Evolutionary conservation across 2,329 filamentous ascomycete species (phyloP).

Genomic region (Hymenoscyphus fructigenus): DNA sequence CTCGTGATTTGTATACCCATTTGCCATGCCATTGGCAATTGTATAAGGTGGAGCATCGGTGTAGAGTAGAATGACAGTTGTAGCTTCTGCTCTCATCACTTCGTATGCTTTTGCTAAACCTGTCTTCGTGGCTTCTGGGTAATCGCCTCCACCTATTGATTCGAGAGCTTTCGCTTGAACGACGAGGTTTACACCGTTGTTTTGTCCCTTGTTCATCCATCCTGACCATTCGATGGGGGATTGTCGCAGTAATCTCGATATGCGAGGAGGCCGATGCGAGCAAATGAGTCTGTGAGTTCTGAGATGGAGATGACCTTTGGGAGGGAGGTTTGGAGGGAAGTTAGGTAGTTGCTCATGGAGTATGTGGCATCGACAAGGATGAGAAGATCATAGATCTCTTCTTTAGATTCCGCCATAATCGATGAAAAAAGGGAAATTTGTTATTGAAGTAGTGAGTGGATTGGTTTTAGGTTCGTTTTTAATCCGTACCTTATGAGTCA

Average conservation of each 20-base stretch:
- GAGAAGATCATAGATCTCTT: constrained; percentile 5
- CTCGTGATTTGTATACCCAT: constrained; percentile 14
- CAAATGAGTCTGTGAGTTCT: constrained; percentile 5
- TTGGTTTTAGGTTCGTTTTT: too few relatives aligned
- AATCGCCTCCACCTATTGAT: constrained; percentile 16
- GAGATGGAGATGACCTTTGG: constrained; percentile 11
- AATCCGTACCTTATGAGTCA: too few relatives aligned
- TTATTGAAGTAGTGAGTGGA: too few relatives aligned
- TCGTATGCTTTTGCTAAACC: constrained; percentile 25
- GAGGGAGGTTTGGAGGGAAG: constrained; percentile 11
- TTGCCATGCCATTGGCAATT: constrained; percentile 14
- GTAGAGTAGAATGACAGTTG: constrained; percentile 23
- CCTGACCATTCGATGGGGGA: constrained; percentile 5
- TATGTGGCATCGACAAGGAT: constrained; percentile 10
- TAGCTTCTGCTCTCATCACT: constrained; percentile 22
- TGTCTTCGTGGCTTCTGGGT: constrained; percentile 26
- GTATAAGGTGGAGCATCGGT: constrained; percentile 25
- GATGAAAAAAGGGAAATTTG: too few relatives aligned
- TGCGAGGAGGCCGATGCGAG: constrained; percentile 5
- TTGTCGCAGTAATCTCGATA: constrained; percentile 10
- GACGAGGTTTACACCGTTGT: neutral
- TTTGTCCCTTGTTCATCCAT: constrained; percentile 6
- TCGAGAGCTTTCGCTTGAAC: neutral
- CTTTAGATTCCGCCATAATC: too few relatives aligned
- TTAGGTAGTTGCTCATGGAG: constrained; percentile 5